These are phyloP conservation scores for Gynostemma pentaphyllum DNA, from an alignment of 306 rosid species.

Conservation along the genomic window DNA sequence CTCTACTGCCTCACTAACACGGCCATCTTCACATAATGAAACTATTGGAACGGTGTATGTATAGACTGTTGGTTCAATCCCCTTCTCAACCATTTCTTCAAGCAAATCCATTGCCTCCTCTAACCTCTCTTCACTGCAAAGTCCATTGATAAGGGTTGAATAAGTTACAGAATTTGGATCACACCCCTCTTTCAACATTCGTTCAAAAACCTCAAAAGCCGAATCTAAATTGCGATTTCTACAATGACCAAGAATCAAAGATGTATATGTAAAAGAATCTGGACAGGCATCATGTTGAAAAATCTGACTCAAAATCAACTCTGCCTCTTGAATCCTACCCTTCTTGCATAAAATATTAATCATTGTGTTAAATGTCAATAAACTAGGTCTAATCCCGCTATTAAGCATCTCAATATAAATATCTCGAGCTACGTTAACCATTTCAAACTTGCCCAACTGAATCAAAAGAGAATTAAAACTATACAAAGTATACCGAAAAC, in stretches of 20 bases:
- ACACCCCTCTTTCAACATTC: slow-evolving; percentile 27
- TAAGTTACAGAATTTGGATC: slow-evolving; percentile 29
- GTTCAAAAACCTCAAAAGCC: slow-evolving; percentile 23
- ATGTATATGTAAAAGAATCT: slow-evolving; percentile 26
- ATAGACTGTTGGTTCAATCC: slow-evolving; percentile 24
- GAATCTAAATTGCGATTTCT: slow-evolving; percentile 20
- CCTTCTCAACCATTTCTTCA: slow-evolving; percentile 24
- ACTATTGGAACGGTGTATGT: slow-evolving; percentile 28
- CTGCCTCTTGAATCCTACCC: slow-evolving; percentile 27
- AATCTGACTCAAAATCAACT: slow-evolving; percentile 21
- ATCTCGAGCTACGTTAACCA: slow-evolving; percentile 24
- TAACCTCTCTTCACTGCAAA: slow-evolving; percentile 24
- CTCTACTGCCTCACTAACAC: slow-evolving; percentile 21
- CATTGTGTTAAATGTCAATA: slow-evolving; percentile 29
- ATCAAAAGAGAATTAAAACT: slow-evolving; percentile 34
- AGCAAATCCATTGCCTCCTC: slow-evolving; percentile 32
- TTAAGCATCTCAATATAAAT: slow-evolving; percentile 18
- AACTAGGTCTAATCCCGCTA: slow-evolving; percentile 24
- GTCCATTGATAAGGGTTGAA: slow-evolving; percentile 29
- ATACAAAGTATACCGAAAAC: slow-evolving; percentile 27
- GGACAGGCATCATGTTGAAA: slow-evolving; percentile 17
- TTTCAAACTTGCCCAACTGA: slow-evolving; percentile 31
- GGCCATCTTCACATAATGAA: slow-evolving; percentile 24
- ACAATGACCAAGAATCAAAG: slow-evolving; percentile 34
- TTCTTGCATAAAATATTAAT: slow-evolving; percentile 31